Evolutionary conservation across 495 filamentous ascomycete genomes (phyloP).

Genomic region (Aspergillus carlsbadensis): DNA sequence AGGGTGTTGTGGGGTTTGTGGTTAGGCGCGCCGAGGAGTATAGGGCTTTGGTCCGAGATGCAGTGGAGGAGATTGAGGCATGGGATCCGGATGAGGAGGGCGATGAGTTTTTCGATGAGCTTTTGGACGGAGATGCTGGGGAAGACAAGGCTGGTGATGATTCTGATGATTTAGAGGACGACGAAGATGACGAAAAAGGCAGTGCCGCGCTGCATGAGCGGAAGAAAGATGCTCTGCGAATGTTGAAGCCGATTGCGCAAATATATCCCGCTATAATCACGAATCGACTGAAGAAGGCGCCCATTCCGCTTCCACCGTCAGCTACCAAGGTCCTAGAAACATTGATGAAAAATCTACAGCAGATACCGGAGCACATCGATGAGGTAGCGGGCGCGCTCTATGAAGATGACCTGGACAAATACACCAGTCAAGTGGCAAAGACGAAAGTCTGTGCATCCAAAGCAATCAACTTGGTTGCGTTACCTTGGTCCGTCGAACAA

Average conservation of each 20-base stretch:
- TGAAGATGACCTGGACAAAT: slow-evolving; percentile 35
- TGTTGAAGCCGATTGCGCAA: slow-evolving; percentile 43
- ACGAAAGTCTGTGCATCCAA: slow-evolving; percentile 29
- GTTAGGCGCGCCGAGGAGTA: slow-evolving; percentile 62
- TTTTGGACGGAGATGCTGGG: slow-evolving; percentile 36
- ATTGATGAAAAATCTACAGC: slow-evolving; percentile 32
- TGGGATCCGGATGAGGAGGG: slow-evolving; percentile 72
- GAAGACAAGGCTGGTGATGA: slow-evolving; percentile 41
- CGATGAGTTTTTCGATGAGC: slow-evolving; percentile 51
- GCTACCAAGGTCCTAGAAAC: slow-evolving; percentile 26
- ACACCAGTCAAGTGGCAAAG: slow-evolving; percentile 25
- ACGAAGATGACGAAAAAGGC: slow-evolving; percentile 25
- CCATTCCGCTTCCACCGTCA: slow-evolving; percentile 9
- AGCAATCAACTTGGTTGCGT: slow-evolving; percentile 26
- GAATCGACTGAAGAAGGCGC: slow-evolving; percentile 34
- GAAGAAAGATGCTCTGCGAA: slow-evolving; percentile 38
- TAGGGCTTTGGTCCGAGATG: slow-evolving; percentile 72
- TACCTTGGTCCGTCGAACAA: slow-evolving; percentile 24
- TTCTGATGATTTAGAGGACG: slow-evolving; percentile 35
- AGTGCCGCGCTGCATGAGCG: slow-evolving; percentile 32
- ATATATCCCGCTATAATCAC: slow-evolving; percentile 40
- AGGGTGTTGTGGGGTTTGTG: slow-evolving; percentile 64
- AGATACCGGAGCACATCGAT: slow-evolving; percentile 45
- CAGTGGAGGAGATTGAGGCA: slow-evolving; percentile 77
- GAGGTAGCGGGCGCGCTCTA: slow-evolving; percentile 51